Conservation (phyloP, 768 basidiomycete genomes). For the Serendipita sp. region DNA sequence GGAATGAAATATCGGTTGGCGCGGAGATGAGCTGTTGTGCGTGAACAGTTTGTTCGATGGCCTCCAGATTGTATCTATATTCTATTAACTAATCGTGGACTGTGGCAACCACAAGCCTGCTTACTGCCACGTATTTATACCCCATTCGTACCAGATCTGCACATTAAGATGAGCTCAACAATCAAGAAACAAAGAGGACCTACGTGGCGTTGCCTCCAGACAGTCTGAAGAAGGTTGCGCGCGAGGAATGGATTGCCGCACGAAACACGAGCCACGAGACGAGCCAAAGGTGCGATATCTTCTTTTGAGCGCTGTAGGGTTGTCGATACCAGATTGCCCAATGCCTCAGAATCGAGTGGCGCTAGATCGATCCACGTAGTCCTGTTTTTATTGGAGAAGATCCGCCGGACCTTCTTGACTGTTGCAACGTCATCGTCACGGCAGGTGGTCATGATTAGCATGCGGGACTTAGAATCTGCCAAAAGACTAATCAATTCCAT, state of each 20-base stretch:
- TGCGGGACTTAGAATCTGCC: slow-evolving; percentile 45
- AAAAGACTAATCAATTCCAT: slow-evolving; percentile 49
- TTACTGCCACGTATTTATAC: slow-evolving; percentile 48
- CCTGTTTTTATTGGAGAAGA: slow-evolving; percentile 40
- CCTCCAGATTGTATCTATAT: slow-evolving; percentile 35
- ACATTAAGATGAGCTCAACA: background rate
- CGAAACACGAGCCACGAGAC: slow-evolving; percentile 38
- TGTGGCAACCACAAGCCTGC: slow-evolving; percentile 14
- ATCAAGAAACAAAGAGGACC: slow-evolving; percentile 13
- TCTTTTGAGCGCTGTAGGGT: slow-evolving; percentile 44
- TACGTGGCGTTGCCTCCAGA: slow-evolving; percentile 48
- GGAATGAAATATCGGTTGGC: slow-evolving; percentile 45
- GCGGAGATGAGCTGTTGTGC: slow-evolving; percentile 31
- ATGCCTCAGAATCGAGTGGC: slow-evolving; percentile 38
- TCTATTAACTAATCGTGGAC: background rate
- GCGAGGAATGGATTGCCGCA: slow-evolving; percentile 58
- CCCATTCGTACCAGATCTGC: slow-evolving; percentile 51
- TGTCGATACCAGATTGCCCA: slow-evolving; percentile 43
- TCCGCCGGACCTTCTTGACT: slow-evolving; percentile 23
- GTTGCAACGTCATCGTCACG: slow-evolving; percentile 2
- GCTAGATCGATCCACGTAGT: slow-evolving; percentile 54
- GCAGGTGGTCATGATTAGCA: slow-evolving; percentile 46
- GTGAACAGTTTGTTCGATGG: slow-evolving; percentile 38
- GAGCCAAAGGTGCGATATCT: slow-evolving; percentile 35
- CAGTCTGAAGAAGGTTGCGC: slow-evolving; percentile 41